Evolutionary conservation across 495 filamentous ascomycete genomes (phyloP).

Genomic region (Viridothelium virens): DNA sequence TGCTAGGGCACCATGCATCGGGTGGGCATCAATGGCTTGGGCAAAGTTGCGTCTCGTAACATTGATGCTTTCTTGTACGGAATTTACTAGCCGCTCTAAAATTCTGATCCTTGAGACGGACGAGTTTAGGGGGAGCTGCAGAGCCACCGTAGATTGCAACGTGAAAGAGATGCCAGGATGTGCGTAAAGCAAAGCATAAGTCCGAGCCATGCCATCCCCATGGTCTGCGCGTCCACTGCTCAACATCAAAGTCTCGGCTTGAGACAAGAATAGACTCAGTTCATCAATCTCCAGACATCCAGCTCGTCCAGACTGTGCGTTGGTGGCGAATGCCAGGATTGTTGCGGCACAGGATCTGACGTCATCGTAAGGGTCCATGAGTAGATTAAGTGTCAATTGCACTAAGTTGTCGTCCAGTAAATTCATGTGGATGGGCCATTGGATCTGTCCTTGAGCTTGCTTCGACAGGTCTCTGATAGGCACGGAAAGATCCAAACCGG

Average conservation of each 20-base stretch:
- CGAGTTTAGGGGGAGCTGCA: background rate
- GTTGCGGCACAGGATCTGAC: constrained; percentile 59
- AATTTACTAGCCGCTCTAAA: constrained; percentile 17
- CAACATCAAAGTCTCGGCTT: constrained; percentile 51
- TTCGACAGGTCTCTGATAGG: constrained; percentile 26
- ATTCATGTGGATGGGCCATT: constrained; percentile 47
- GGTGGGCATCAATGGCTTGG: constrained; percentile 28
- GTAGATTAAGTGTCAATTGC: constrained; percentile 59
- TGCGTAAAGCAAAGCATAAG: constrained; percentile 29
- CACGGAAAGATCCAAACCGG: constrained; percentile 40
- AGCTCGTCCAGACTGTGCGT: background rate
- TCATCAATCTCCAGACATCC: background rate
- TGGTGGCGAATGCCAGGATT: constrained; percentile 38
- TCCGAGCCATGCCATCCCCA: constrained; percentile 71
- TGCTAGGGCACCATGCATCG: constrained; percentile 42
- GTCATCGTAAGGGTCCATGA: constrained; percentile 89
- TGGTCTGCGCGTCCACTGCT: constrained; percentile 73
- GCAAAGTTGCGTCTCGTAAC: constrained; percentile 25
- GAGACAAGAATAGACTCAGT: constrained; percentile 24
- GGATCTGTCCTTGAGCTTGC: constrained; percentile 31
- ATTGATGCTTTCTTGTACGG: constrained; percentile 24
- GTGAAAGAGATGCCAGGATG: background rate
- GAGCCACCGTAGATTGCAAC: background rate
- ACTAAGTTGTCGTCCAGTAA: constrained; percentile 47
- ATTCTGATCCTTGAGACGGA: constrained; percentile 13